These are phyloP conservation scores for Garcia nutans DNA, from an alignment of 345 rosid genomes.

Conservation along the genomic window DNA sequence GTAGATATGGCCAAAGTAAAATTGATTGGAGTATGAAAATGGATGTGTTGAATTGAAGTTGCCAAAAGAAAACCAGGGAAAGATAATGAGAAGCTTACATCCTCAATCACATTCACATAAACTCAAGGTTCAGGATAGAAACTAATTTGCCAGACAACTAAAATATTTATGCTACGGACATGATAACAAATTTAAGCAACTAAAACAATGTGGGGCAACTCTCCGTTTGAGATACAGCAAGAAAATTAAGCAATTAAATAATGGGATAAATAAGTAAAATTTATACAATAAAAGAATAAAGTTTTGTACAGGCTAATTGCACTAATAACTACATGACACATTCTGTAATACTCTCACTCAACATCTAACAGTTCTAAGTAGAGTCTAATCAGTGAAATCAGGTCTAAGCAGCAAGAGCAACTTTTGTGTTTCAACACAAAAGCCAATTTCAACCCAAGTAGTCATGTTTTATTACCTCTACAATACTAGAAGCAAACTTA, in stretches of 20 bases:
- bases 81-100: background rate
- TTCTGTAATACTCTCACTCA: background rate
- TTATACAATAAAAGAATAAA: background rate
- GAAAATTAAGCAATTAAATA: background rate
- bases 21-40: background rate
- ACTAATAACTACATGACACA: background rate
- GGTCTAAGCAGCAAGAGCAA: background rate
- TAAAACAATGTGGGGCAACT: background rate
- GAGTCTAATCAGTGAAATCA: background rate
- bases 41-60: background rate
- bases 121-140: background rate
- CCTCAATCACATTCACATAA: background rate
- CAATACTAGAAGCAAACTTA: background rate
- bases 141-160: background rate
- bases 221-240: background rate
- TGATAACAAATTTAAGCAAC: background rate
- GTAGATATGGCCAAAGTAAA: background rate
- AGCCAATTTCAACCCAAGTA: background rate
- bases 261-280: background rate
- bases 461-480: background rate
- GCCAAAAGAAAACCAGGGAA: background rate
- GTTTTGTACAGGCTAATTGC: background rate
- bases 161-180: background rate
- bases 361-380: background rate
- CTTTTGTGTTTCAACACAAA: background rate